phyloP scores from a whole-genome alignment of 2,329 filamentous ascomycete genomes.

The Rosellinia necatrix region DNA sequence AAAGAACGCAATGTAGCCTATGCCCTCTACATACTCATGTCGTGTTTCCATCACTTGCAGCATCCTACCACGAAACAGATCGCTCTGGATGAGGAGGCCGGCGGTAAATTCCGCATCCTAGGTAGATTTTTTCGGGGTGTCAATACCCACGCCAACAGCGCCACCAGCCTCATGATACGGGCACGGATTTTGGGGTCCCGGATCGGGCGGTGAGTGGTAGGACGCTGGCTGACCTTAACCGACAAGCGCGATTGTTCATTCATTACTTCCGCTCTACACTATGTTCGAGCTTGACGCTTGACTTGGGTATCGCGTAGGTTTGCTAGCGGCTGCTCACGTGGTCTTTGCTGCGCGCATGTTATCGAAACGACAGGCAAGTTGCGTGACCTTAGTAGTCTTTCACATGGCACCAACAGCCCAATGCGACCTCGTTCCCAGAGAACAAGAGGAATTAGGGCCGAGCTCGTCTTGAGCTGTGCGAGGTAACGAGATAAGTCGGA shows the following conservation, averaged over 20 bases:
- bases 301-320: no score
- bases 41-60: conserved; percentile 15
- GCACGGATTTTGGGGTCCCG: background rate
- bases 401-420: conserved; percentile 2
- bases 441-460: background rate
- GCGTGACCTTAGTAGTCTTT: conserved; percentile 5
- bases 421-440: background rate
- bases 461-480: background rate
- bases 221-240: background rate
- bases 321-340: conserved; percentile 15
- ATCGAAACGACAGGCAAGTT: background rate
- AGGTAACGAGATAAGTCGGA: background rate
- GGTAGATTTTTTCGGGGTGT: conserved; percentile 3
- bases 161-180: conserved; percentile 8
- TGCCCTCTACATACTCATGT: no score
- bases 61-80: conserved; percentile 12
- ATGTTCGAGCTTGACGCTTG: no score
- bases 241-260: background rate
- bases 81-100: conserved; percentile 9
- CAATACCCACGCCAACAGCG: conserved; percentile 4
- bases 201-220: conserved; percentile 17
- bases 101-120: conserved; percentile 19
- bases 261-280: background rate
- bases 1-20: no score
- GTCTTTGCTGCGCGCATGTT: conserved; percentile 5